Conservation (phyloP, 768 basidiomycete genomes). For the Xerocomellus intermedius region DNA sequence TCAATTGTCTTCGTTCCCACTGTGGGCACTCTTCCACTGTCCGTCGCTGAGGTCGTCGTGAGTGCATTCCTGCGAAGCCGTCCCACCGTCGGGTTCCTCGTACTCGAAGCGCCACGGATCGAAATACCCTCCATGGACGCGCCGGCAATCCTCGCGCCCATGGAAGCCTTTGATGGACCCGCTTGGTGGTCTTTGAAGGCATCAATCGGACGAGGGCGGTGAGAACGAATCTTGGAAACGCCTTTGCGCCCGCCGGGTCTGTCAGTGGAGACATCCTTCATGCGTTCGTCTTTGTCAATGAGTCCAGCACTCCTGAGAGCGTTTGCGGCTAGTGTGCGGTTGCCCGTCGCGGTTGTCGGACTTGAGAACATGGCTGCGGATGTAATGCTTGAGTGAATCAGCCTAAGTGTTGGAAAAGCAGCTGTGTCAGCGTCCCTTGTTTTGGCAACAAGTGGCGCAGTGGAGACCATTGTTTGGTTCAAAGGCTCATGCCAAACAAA, state of each 20-base stretch:
- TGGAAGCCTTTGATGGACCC: conserved; percentile 48
- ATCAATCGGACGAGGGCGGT: conserved; percentile 61
- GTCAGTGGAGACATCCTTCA: conserved; percentile 64
- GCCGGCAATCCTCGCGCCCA: no score
- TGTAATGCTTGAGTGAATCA: conserved; percentile 14
- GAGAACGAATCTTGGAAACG: conserved; percentile 55
- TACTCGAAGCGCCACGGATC: conserved; percentile 64
- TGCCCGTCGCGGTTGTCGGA: conserved; percentile 55
- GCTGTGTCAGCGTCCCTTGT: conserved; percentile 25
- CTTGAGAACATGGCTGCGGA: conserved; percentile 52
- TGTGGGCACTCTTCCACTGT: conserved; percentile 17
- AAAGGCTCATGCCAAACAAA: conserved; percentile 29
- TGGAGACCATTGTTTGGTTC: conserved; percentile 21
- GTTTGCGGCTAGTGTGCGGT: conserved; percentile 55
- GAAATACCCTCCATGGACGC: conserved; percentile 51
- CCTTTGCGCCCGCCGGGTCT: conserved; percentile 75
- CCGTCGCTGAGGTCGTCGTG: conserved; percentile 22
- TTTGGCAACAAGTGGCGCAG: conserved; percentile 19
- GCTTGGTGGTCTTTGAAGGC: conserved; percentile 48
- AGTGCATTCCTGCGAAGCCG: conserved; percentile 62
- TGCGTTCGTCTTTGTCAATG: conserved; percentile 71
- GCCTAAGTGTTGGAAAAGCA: conserved; percentile 12
- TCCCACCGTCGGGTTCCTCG: conserved; percentile 42
- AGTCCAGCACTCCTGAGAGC: conserved; percentile 72
- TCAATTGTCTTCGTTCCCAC: conserved; percentile 48